Evolutionary conservation across 441 rosid genomes (phyloP).

Genomic region (Populus trichocarpa): DNA sequence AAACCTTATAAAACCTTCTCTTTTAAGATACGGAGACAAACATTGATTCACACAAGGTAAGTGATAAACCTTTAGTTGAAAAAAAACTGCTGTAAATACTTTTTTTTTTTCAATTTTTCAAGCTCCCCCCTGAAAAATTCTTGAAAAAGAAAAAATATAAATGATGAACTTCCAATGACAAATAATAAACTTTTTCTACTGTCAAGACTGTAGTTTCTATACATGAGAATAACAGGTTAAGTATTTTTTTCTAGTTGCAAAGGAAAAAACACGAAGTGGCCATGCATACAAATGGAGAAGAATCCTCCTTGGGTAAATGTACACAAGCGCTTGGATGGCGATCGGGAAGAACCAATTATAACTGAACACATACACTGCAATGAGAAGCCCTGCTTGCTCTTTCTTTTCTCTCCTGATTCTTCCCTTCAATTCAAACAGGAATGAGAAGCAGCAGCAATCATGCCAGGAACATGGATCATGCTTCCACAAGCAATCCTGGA

Average conservation of each 20-base stretch:
- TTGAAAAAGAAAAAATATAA: not conserved
- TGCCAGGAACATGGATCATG: slow-evolving; percentile 13
- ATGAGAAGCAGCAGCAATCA: slow-evolving; percentile 26
- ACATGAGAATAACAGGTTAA: not conserved
- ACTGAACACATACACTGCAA: slow-evolving; percentile 8
- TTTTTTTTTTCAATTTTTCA: too few relatives aligned
- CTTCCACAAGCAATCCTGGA: slow-evolving; percentile 41
- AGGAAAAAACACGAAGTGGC: not conserved
- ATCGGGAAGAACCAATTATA: slow-evolving; percentile 42
- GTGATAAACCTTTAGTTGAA: too few relatives aligned
- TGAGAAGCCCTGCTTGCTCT: slow-evolving; percentile 19
- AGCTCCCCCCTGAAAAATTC: not conserved
- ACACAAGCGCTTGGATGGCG: slow-evolving; percentile 41
- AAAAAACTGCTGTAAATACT: too few relatives aligned
- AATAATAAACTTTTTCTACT: not conserved
- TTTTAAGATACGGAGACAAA: too few relatives aligned
- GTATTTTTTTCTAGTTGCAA: not conserved
- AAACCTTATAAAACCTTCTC: too few relatives aligned
- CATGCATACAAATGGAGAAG: not conserved
- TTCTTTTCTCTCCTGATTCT: slow-evolving; percentile 36
- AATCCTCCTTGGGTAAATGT: slow-evolving; percentile 7
- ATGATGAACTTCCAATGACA: not conserved
- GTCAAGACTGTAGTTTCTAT: slow-evolving; percentile 7
- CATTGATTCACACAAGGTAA: too few relatives aligned
- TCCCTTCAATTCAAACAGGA: slow-evolving; percentile 27